A percentile compares a stretch with the other conserved stretches of the same genome.
phyloP scores from a whole-genome alignment of 83 land plant species.

The Picea engelmannii region DNA sequence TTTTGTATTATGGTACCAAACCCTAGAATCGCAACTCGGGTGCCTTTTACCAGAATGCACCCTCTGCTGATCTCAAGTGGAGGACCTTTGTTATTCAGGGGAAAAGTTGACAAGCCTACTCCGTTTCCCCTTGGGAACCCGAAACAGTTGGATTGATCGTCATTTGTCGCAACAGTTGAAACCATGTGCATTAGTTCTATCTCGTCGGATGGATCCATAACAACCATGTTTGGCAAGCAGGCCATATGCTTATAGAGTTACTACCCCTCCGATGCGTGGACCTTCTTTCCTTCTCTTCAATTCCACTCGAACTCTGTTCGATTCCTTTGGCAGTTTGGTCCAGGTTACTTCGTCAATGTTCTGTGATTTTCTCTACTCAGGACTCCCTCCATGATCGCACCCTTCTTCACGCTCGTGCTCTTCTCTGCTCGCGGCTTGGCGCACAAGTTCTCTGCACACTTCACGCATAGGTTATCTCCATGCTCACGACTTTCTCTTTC shows the following conservation, averaged over 20 bases:
- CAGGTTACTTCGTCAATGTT: too few relatives aligned
- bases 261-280: too few relatives aligned
- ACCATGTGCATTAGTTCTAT: slow-evolving; percentile 78
- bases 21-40: slow-evolving; percentile 62
- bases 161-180: slow-evolving; percentile 67
- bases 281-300: too few relatives aligned
- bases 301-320: too few relatives aligned
- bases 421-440: too few relatives aligned
- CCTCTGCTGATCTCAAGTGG: slow-evolving; percentile 81
- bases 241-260: slow-evolving; percentile 28
- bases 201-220: slow-evolving; percentile 84
- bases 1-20: slow-evolving; percentile 72
- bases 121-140: slow-evolving; percentile 75
- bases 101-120: slow-evolving; percentile 44
- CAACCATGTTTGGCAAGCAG: slow-evolving; percentile 80
- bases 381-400: too few relatives aligned
- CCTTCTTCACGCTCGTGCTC: too few relatives aligned
- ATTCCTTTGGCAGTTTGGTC: too few relatives aligned
- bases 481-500: too few relatives aligned
- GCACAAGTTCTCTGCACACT: too few relatives aligned
- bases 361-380: too few relatives aligned
- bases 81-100: slow-evolving; percentile 46
- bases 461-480: too few relatives aligned
- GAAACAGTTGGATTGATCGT: slow-evolving; percentile 73
- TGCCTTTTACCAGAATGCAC: slow-evolving; percentile 53